These are phyloP conservation scores for Tetradesmus lagerheimii DNA, from an alignment of 139 green algal species.

Conservation along the genomic window DNA sequence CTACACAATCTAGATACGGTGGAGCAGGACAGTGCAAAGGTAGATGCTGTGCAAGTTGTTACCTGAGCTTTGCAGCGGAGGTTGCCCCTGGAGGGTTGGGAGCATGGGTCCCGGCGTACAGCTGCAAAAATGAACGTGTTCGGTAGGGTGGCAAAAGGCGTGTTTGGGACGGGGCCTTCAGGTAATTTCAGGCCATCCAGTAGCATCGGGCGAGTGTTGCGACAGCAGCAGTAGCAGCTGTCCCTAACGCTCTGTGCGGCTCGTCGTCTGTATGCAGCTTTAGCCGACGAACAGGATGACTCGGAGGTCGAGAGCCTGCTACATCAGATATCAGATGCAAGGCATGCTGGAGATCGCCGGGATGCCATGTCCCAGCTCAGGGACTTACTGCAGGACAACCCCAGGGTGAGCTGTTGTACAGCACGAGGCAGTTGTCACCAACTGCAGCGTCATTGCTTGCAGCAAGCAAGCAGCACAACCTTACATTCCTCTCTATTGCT, in stretches of 20 bases:
- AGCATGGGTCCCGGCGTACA: not conserved
- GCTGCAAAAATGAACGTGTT: not conserved
- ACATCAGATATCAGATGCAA: constrained; percentile 78
- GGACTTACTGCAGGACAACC: constrained; percentile 71
- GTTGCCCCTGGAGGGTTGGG: too few species aligned
- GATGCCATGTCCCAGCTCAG: constrained; percentile 79
- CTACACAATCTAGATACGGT: too few species aligned
- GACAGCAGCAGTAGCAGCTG: not conserved
- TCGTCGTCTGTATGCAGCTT: not conserved
- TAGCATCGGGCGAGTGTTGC: not conserved
- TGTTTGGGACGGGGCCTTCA: not conserved
- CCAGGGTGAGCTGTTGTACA: constrained; percentile 50
- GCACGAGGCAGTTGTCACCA: not conserved
- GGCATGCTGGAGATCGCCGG: constrained; percentile 81
- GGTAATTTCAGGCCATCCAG: not conserved
- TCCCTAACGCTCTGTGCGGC: not conserved
- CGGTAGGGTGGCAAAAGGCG: not conserved
- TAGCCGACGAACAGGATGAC: constrained; percentile 60
- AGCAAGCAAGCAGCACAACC: not conserved
- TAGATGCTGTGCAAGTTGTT: too few species aligned
- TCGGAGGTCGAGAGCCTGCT: constrained; percentile 81
- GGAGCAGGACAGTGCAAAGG: too few species aligned
- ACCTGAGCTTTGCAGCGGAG: too few species aligned
- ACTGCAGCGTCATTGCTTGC: not conserved
- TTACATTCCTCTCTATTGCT: too few species aligned